A percentile compares a stretch with the other conserved stretches of the same genome.
phyloP scores from a whole-genome alignment of 805 yeast species.

The Schwanniomyces yamadae region DNA sequence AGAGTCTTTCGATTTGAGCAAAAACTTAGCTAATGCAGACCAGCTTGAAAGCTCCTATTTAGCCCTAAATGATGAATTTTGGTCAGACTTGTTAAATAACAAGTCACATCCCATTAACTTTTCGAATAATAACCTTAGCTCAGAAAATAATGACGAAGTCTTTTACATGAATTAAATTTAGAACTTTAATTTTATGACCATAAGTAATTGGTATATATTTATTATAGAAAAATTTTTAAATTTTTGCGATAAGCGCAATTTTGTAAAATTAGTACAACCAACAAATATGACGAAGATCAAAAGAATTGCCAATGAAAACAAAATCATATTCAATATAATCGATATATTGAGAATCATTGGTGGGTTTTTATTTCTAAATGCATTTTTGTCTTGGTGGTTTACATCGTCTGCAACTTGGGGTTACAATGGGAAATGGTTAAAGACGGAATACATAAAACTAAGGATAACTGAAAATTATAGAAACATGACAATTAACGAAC shows the following conservation, averaged over 20 bases:
- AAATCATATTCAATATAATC: constrained; percentile 23
- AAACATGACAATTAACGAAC: constrained; percentile 43
- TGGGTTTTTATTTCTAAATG: constrained; percentile 48
- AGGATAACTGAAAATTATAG: constrained; percentile 14
- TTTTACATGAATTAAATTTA: constrained; percentile 21
- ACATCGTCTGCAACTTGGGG: constrained; percentile 66
- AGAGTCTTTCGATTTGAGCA: background rate
- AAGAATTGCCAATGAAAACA: constrained; percentile 1
- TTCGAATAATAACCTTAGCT: constrained; percentile 11
- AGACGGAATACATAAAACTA: constrained; percentile 40
- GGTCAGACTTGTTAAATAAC: constrained; percentile 55
- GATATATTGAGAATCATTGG: constrained; percentile 45
- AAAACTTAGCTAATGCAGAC: constrained; percentile 17
- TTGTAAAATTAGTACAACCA: background rate
- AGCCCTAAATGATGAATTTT: constrained; percentile 66
- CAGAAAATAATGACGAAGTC: constrained; percentile 22
- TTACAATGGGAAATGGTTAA: constrained; percentile 48
- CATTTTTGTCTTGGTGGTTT: constrained; percentile 53
- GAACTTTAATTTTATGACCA: too few species aligned
- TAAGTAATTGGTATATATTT: too few species aligned
- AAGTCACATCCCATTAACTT: constrained; percentile 35
- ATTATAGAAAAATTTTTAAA: background rate
- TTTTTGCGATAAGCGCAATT: too few species aligned
- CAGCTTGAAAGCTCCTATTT: constrained; percentile 48
- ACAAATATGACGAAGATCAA: constrained; percentile 4